phyloP scores from a whole-genome alignment of 768 basidiomycete genomes.

The Russula compacta region DNA sequence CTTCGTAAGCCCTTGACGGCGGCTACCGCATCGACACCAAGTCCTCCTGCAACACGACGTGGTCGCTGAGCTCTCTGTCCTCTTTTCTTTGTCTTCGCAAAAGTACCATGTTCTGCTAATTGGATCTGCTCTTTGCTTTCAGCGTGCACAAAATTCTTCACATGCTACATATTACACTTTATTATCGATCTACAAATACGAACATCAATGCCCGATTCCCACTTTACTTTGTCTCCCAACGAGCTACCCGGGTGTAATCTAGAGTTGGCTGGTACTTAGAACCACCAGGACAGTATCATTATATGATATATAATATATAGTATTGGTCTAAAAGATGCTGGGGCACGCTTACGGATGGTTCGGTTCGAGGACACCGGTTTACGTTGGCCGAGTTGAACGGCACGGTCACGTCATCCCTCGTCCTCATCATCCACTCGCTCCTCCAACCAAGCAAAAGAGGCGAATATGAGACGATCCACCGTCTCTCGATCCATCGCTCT shows the following conservation, averaged over 20 bases:
- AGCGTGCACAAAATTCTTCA: not conserved
- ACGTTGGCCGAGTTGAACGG: not conserved
- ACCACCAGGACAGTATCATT: constrained; percentile 9
- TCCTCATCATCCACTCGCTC: not conserved
- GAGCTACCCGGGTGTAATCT: constrained; percentile 3
- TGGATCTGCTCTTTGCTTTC: not conserved
- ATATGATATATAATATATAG: constrained; percentile 11
- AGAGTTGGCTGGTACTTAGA: not conserved
- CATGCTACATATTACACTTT: not conserved
- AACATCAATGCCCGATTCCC: not conserved
- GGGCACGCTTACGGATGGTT: too few relatives aligned
- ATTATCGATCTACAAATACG: not conserved
- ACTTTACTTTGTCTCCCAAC: not conserved
- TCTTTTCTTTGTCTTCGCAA: not conserved
- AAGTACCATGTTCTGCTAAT: constrained; percentile 9
- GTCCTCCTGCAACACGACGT: constrained; percentile 11
- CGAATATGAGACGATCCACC: constrained; percentile 14
- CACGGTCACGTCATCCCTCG: not conserved
- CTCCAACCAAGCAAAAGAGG: too few relatives aligned
- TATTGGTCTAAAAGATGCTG: not conserved
- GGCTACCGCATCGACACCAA: constrained; percentile 9
- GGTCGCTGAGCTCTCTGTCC: constrained; percentile 18
- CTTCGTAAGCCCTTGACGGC: constrained; percentile 26
- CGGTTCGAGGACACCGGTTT: not conserved
- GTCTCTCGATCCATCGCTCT: constrained; percentile 2